These are phyloP conservation scores for Pinus tabuliformis DNA, from an alignment of 75 land plant species.

Conservation along the genomic window DNA sequence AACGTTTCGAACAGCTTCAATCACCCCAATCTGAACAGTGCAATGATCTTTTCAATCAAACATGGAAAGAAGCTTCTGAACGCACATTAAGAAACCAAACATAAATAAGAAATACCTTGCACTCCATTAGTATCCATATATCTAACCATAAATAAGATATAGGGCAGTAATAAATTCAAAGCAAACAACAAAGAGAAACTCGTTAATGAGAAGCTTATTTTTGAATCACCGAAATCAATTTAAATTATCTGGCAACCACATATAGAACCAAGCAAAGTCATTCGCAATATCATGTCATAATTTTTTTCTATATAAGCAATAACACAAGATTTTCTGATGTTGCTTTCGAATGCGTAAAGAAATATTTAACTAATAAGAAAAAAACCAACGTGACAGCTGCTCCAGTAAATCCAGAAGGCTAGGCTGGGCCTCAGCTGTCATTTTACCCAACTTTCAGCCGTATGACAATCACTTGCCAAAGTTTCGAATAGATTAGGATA, in stretches of 20 bases:
- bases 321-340: not conserved
- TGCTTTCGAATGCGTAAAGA: not conserved
- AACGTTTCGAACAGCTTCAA: slow-evolving; percentile 80
- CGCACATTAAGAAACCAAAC: not conserved
- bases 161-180: not conserved
- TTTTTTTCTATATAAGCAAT: not conserved
- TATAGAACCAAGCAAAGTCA: too few relatives aligned
- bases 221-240: too few relatives aligned
- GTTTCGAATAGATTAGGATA: not conserved
- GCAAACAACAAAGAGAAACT: not conserved
- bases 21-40: slow-evolving; percentile 66
- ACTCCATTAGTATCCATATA: not conserved
- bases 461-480: not conserved
- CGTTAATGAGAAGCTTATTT: not conserved
- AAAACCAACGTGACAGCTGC: not conserved
- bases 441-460: not conserved
- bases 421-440: not conserved
- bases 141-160: not conserved
- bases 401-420: not conserved
- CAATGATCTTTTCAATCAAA: slow-evolving; percentile 2
- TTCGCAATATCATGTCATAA: too few relatives aligned
- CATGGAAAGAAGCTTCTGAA: not conserved
- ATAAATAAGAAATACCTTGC: not conserved
- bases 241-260: too few relatives aligned
- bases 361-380: not conserved